Evolutionary conservation across 345 rosid species (phyloP).

Genomic region (Citrus reticulata): DNA sequence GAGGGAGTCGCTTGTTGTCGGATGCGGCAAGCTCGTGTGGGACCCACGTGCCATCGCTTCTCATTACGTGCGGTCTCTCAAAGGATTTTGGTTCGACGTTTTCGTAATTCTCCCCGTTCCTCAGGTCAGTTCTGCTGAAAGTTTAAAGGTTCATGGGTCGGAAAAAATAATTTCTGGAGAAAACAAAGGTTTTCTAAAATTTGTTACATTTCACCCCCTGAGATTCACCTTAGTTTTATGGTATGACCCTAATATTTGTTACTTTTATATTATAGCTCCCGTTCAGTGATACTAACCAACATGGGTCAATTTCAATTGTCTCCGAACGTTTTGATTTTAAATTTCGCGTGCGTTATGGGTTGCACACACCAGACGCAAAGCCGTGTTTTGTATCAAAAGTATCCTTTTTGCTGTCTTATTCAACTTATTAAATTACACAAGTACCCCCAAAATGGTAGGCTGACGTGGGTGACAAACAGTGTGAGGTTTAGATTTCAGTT

Average conservation of each 20-base stretch:
- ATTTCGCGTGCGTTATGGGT: too few species aligned
- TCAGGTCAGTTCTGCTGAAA: conserved; percentile 46
- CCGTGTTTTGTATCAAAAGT: too few species aligned
- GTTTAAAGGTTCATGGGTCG: too few species aligned
- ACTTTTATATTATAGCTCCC: not conserved
- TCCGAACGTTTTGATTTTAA: not conserved
- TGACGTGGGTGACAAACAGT: not conserved
- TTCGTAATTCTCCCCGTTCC: conserved; percentile 89
- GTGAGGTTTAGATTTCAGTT: not conserved
- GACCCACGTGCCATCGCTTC: conserved; percentile 70
- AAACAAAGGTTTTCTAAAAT: too few species aligned
- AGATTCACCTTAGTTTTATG: too few species aligned
- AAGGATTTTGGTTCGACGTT: conserved; percentile 84
- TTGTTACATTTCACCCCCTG: too few species aligned
- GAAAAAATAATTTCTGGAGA: too few species aligned
- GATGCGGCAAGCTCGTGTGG: conserved; percentile 96
- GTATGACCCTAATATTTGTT: not conserved
- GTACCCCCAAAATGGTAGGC: not conserved
- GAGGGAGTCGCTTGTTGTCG: conserved; percentile 75
- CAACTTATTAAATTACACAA: not conserved
- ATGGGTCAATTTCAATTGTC: too few species aligned
- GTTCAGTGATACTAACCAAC: too few species aligned
- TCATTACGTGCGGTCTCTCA: conserved; percentile 60
- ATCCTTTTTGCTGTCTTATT: not conserved
- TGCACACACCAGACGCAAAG: too few species aligned